Evolutionary conservation across 2,329 filamentous ascomycete genomes (phyloP), one percentile per base, ranked within the genome.

Genomic region (Nannizziopsis arthrosporioides): DNA sequence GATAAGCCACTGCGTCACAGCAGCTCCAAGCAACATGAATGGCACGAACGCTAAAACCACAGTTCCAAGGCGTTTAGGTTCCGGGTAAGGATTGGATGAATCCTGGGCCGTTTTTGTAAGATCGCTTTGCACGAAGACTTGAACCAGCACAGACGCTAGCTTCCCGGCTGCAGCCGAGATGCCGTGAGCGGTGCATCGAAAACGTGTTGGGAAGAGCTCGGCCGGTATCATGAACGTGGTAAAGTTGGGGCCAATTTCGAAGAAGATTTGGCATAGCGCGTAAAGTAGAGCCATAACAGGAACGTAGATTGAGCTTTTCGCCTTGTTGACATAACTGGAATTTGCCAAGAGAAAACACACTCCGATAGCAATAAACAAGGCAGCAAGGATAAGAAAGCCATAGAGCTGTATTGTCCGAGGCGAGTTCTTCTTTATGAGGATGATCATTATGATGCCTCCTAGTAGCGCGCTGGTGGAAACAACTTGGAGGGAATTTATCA

Each of bases 391-490:
- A 17, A 40, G 14, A n/a, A 47, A 47, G 19, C 44, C 44, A 15
- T 47, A 47, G 14, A 47, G 36, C 12, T 47, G 44, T 11, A 50
- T 50, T 5, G 48, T 47, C 27, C 48, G 48, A 2, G 43, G 52
- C 5, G 53, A 54, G 22, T 42, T 51, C 15, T 44, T 45, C 15
- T 53, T 51, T 6, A 53, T 52, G 11, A 55, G 39, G 11, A 47
- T 54, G 6, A 55, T 55, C 52, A 55, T 54, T 6, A 36, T 37
- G 12, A 51, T 35, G 3, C 52, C 52, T 7, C 53, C 52, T 8
- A 52, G 17, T 2, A 55, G 46, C 31, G 53, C 52, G 17, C 53
- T 52, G 12, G 51, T 44, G 19, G 53, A 55, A n/a, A 54, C 53
- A 17, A 54, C 53, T 10, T 54, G 38, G 8, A 55, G 52, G 1